phyloP scores from a whole-genome alignment of 768 basidiomycete species.

The Hebeloma cylindrosporum region DNA sequence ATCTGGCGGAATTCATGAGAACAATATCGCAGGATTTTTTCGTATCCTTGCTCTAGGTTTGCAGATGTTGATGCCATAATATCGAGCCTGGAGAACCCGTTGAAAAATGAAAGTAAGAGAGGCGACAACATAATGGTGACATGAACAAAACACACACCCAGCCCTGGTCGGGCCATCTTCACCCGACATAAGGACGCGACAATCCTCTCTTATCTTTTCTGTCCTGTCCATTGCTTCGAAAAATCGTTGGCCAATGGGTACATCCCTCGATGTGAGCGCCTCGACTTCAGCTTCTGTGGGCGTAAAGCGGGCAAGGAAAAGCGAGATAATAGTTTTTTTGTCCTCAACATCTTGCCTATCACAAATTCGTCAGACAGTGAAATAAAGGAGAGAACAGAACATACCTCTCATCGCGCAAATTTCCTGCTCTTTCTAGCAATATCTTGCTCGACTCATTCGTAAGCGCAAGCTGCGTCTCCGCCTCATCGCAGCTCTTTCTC shows the following conservation, averaged over 20 bases:
- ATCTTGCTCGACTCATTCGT: conserved; percentile 78
- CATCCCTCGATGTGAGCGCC: conserved; percentile 74
- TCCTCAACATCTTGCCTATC: conserved; percentile 67
- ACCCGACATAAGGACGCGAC: conserved; percentile 82
- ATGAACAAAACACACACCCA: conserved; percentile 47
- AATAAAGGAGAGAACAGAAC: conserved; percentile 14
- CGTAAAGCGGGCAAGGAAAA: conserved; percentile 87
- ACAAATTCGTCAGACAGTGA: not conserved
- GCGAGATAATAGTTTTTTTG: conserved; percentile 68
- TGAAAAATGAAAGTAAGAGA: not conserved
- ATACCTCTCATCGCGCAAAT: conserved; percentile 70
- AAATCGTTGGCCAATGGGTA: conserved; percentile 70
- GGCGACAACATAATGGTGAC: not conserved
- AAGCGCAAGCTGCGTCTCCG: conserved; percentile 70
- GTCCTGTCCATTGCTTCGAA: conserved; percentile 89
- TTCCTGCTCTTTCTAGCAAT: conserved; percentile 81
- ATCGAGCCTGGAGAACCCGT: conserved; percentile 78
- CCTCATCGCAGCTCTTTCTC: conserved; percentile 80
- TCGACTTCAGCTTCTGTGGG: conserved; percentile 71
- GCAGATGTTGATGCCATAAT: conserved; percentile 83
- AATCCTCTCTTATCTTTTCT: conserved; percentile 79
- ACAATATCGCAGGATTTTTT: conserved; percentile 86
- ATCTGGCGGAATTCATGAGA: conserved; percentile 82
- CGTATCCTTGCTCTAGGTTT: conserved; percentile 85
- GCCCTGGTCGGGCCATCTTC: conserved; percentile 77